These are phyloP conservation scores for Diaporthe velutina DNA, from an alignment of 2,329 filamentous ascomycete species.

Conservation along the genomic window DNA sequence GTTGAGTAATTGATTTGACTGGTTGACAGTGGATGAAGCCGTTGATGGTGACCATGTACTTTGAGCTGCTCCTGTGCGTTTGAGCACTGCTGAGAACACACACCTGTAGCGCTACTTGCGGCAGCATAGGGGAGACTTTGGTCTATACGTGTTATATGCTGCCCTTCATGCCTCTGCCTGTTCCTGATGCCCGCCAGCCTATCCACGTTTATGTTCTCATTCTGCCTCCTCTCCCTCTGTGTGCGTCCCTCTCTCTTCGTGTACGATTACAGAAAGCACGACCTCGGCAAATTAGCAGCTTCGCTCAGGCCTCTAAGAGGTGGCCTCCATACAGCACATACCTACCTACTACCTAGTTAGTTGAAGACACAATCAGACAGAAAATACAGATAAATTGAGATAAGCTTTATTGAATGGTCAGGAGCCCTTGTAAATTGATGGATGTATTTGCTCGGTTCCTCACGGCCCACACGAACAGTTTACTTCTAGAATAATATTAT, in stretches of 20 bases:
- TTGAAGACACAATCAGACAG: slow-evolving; percentile 1
- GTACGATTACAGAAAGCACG: neutral
- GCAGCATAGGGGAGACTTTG: neutral
- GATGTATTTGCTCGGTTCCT: neutral
- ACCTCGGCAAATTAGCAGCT: neutral
- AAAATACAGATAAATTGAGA: slow-evolving; percentile 29
- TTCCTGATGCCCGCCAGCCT: neutral
- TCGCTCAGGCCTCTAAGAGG: neutral
- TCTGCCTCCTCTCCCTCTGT: neutral
- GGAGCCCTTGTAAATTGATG: neutral
- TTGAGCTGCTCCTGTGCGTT: neutral
- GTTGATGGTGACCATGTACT: neutral
- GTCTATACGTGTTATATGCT: neutral
- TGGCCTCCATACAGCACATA: neutral
- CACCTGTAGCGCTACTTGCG: neutral
- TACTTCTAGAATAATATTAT: too few relatives aligned
- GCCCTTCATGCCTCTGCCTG: neutral
- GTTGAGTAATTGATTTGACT: neutral
- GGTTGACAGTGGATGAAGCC: neutral
- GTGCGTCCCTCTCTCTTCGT: neutral
- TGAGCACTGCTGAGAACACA: neutral
- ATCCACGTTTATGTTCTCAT: neutral
- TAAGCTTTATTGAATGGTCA: neutral
- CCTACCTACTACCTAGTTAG: slow-evolving; percentile 1
- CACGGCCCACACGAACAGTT: neutral